Evolutionary conservation across 371 early-diverging fungal species (phyloP).

Genomic region (Mucor velutinosus): DNA sequence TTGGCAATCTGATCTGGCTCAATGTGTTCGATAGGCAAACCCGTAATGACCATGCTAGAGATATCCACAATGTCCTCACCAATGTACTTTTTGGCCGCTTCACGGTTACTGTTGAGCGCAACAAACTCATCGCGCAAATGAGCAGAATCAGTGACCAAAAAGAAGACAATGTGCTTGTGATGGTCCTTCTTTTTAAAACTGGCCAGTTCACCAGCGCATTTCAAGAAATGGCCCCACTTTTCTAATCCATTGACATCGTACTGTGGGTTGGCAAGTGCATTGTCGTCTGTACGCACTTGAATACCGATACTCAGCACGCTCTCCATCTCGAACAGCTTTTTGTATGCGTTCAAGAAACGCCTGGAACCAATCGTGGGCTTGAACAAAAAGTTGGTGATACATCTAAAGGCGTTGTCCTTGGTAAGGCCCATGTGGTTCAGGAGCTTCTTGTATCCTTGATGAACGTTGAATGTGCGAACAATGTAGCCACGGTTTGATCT

Average conservation of each 20-base stretch:
- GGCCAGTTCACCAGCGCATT: slow-evolving; percentile 47
- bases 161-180: slow-evolving; percentile 47
- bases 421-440: slow-evolving; percentile 39
- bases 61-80: slow-evolving; percentile 29
- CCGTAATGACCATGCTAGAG: slow-evolving; percentile 43
- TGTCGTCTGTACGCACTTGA: slow-evolving; percentile 48
- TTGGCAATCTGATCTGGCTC: slow-evolving; percentile 46
- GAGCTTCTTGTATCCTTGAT: slow-evolving; percentile 27
- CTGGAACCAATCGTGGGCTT: slow-evolving; percentile 50
- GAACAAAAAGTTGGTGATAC: slow-evolving; percentile 49
- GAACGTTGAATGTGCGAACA: slow-evolving; percentile 44
- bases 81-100: slow-evolving; percentile 20
- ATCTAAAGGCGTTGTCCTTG: slow-evolving; percentile 46
- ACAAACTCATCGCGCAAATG: slow-evolving; percentile 46
- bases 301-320: slow-evolving; percentile 49
- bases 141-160: slow-evolving; percentile 48
- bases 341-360: slow-evolving; percentile 50
- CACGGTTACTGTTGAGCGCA: slow-evolving; percentile 32
- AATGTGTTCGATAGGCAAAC: slow-evolving; percentile 53
- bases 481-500: slow-evolving; percentile 52
- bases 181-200: slow-evolving; percentile 35
- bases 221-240: slow-evolving; percentile 49
- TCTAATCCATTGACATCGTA: slow-evolving; percentile 34
- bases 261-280: slow-evolving; percentile 45
- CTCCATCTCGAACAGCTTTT: slow-evolving; percentile 42